Evolutionary conservation across 176 grass and related monocot genomes (phyloP), one percentile per base, ranked within the genome.

Genomic region (Bothriochloa decipiens): DNA sequence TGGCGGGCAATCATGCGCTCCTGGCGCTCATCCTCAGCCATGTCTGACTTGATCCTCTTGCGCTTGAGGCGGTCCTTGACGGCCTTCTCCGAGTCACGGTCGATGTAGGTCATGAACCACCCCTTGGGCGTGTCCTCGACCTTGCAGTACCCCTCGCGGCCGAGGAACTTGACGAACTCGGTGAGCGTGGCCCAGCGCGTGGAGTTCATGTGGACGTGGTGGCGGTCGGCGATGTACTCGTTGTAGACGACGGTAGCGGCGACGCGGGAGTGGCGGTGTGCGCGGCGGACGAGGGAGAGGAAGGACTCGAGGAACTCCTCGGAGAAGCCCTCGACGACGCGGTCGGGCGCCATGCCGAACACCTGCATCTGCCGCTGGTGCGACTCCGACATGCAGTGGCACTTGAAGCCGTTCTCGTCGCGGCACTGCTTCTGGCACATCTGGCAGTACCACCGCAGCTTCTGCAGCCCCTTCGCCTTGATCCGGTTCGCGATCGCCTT

Each of bases 301-400:
- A 98, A 93, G 11, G 68, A 3, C 8, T 75, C 50, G 85, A 95
- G 87, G 76, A 98, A 95, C 53, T 98, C 95, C 75, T 95, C 91
- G 20, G 95, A 98, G 82, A 87, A 98, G 6, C 91, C 91, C 22
- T 81, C 43, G 32, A 98, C 73, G 77, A 98, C 50, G 37, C 92
- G 92, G 28, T 89, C 81, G 28, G 95, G 88, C 28, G 90, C 93
- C 87, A 95, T 87, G 84, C 93, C 93, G 71, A 98, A 98, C 40
- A 98, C 74, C 87, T 89, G 89, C 96, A 98, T 98, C 92, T 97
- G 92, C 22, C 95, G 95, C 87, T 97, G 95, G 87, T 97, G 95
- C 61, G 87, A 90, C 76, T 95, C 96, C 74, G 93, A 93, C 87
- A 98, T 87, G 89, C 89, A 95, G 65, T 98, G 96, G 85, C 96